Evolutionary conservation across 768 basidiomycete genomes (phyloP).

Genomic region (Kwoniella pini): DNA sequence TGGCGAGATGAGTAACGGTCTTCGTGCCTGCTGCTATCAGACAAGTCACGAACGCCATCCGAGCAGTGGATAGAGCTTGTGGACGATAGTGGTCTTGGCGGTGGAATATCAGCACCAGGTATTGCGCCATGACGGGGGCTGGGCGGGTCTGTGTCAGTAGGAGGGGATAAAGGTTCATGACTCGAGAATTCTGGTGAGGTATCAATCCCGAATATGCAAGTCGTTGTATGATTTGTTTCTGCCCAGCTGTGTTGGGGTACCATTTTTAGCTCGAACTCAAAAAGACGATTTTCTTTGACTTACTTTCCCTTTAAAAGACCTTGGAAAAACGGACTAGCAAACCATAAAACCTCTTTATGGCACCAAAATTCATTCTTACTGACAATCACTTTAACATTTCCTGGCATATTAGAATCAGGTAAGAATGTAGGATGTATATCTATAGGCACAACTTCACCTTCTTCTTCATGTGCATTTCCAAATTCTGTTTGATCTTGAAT

Average conservation of each 20-base stretch:
- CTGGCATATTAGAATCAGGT: conserved; percentile 67
- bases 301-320: conserved; percentile 74
- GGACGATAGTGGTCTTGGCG: too few relatives aligned
- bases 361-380: conserved; percentile 89
- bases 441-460: conserved; percentile 58
- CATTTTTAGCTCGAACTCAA: conserved; percentile 1
- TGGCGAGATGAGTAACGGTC: too few relatives aligned
- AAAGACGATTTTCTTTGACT: conserved; percentile 23
- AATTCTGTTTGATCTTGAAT: too few relatives aligned
- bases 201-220: conserved; percentile 35
- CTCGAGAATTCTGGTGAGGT: conserved; percentile 2
- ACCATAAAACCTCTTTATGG: conserved; percentile 87
- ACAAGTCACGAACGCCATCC: too few relatives aligned
- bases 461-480: conserved; percentile 22
- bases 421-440: conserved; percentile 80
- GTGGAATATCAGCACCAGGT: too few relatives aligned
- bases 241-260: conserved; percentile 65
- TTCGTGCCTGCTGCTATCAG: too few relatives aligned
- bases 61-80: too few relatives aligned
- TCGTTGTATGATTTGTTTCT: conserved; percentile 71
- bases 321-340: conserved; percentile 93
- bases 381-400: conserved; percentile 87
- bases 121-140: background rate
- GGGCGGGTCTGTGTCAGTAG: conserved; percentile 31
- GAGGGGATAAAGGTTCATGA: conserved; percentile 1